Percentiles rank a stretch among this genome's conserved stretches.
phyloP scores from a whole-genome alignment of 441 rosid species.

The Capsella rubella region DNA sequence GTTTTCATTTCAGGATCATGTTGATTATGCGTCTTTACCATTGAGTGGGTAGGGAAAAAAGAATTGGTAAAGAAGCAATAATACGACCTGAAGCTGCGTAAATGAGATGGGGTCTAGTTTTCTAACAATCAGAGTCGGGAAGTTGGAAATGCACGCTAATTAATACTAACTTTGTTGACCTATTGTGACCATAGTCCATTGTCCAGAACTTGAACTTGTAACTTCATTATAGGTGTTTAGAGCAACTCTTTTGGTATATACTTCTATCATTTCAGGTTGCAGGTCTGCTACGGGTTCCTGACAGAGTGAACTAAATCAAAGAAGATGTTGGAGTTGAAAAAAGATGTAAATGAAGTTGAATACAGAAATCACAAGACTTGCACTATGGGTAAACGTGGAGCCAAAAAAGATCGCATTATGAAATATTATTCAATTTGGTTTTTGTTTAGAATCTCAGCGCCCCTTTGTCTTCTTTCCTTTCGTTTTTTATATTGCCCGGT shows the following conservation, averaged over 20 bases:
- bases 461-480: no score
- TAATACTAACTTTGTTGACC: no score
- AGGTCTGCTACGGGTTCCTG: not conserved
- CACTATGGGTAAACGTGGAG: no score
- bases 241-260: conserved; percentile 11
- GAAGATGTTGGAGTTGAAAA: not conserved
- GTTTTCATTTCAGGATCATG: not conserved
- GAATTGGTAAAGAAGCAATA: not conserved
- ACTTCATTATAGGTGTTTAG: conserved; percentile 6
- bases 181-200: not conserved
- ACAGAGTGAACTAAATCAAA: not conserved
- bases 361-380: no score
- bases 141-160: not conserved
- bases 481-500: no score
- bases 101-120: conserved; percentile 19
- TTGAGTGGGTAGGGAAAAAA: not conserved
- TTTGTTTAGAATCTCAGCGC: no score
- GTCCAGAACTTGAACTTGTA: not conserved
- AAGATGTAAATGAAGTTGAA: no score
- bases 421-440: no score
- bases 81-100: not conserved
- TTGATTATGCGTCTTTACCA: not conserved
- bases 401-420: no score
- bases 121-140: not conserved
- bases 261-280: not conserved